phyloP scores from a whole-genome alignment of 164 flowering plant genomes.

The Cinnamomum micranthum region DNA sequence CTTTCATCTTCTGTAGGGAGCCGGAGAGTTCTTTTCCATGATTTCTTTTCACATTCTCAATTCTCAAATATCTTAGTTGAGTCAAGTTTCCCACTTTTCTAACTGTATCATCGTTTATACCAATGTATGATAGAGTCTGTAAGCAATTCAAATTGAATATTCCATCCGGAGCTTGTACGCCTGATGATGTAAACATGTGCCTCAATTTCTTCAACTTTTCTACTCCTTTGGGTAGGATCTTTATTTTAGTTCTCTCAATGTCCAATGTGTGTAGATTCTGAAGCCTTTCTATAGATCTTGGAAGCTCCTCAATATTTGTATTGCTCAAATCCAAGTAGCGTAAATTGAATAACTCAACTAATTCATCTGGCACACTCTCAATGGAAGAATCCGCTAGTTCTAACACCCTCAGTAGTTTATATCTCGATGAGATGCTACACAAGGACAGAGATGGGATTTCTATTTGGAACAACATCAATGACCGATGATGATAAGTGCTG shows the following conservation, averaged over 20 bases:
- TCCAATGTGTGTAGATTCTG: constrained; percentile 1
- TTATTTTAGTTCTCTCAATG: background rate
- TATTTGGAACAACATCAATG: background rate
- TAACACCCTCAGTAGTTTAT: background rate
- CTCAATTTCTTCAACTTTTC: background rate
- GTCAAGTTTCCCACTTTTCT: background rate
- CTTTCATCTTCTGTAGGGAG: constrained; percentile 1
- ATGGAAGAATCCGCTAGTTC: background rate
- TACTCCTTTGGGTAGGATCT: background rate
- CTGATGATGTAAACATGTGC: background rate
- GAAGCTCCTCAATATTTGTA: background rate
- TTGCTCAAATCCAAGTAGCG: background rate
- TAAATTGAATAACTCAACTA: background rate
- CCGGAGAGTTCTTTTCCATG: background rate
- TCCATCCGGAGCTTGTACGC: background rate
- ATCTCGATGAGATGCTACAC: background rate
- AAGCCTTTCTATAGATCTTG: background rate
- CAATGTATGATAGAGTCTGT: background rate
- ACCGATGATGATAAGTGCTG: background rate
- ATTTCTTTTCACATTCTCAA: background rate
- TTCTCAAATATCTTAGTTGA: background rate
- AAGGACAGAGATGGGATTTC: background rate
- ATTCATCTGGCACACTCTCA: background rate
- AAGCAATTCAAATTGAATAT: background rate
- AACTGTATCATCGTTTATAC: background rate